Conservation (phyloP, 208 protist genomes). For the Crithidia mellificae region DNA sequence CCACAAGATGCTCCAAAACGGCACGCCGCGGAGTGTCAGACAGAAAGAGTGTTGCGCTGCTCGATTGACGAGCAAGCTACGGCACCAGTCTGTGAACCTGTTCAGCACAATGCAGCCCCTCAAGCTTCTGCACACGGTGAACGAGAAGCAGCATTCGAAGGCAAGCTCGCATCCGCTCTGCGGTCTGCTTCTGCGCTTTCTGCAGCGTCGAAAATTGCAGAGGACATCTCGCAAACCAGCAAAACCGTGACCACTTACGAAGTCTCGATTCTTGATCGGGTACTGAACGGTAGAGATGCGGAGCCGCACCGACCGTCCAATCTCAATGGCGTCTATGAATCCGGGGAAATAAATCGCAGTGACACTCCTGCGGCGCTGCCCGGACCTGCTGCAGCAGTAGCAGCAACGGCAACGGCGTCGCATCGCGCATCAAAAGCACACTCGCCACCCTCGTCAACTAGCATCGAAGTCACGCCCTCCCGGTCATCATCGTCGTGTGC, state of each 20-base stretch:
- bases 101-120: too few relatives aligned
- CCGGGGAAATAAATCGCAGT: not conserved
- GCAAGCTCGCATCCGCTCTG: too few relatives aligned
- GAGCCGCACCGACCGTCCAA: not conserved
- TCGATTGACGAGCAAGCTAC: too few relatives aligned
- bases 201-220: too few relatives aligned
- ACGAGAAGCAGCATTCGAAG: too few relatives aligned
- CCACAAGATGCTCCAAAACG: not conserved
- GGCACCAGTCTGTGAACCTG: too few relatives aligned
- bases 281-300: not conserved
- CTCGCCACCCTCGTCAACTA: not conserved
- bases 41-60: not conserved
- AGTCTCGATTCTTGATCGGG: conserved; percentile 8
- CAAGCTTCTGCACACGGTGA: too few relatives aligned
- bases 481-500: not conserved
- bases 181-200: not conserved
- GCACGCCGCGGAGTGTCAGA: not conserved
- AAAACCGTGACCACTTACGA: not conserved
- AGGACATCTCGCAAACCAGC: not conserved
- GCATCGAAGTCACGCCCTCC: not conserved
- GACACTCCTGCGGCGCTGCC: too few relatives aligned
- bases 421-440: not conserved
- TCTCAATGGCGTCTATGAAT: not conserved
- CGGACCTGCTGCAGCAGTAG: too few relatives aligned
- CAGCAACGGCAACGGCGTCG: too few relatives aligned